These are phyloP conservation scores for Pseudocercospora ulei DNA, from an alignment of 2,329 filamentous ascomycete species.

Conservation along the genomic window DNA sequence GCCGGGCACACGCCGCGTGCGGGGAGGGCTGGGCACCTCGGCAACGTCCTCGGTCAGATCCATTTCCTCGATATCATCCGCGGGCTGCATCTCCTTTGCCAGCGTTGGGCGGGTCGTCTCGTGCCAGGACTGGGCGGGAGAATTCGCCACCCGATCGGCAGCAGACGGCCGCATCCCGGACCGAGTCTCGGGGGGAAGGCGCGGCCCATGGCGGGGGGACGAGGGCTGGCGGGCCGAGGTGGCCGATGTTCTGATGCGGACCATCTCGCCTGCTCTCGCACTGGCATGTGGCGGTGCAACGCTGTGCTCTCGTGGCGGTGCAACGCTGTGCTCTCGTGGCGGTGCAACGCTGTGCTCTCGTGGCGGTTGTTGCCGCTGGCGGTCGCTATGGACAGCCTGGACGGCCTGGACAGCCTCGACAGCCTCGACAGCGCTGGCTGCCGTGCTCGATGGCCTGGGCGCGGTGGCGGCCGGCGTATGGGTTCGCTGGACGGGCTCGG, in stretches of 20 bases:
- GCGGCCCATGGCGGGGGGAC: slow-evolving; percentile 20
- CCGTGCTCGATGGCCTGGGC: neutral
- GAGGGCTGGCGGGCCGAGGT: slow-evolving; percentile 36
- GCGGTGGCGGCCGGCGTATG: slow-evolving; percentile 1
- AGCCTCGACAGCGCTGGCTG: neutral
- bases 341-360: neutral
- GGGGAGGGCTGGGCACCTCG: slow-evolving; percentile 19
- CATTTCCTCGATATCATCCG: slow-evolving; percentile 29
- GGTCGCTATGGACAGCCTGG: neutral
- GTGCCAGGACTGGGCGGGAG: slow-evolving; percentile 7
- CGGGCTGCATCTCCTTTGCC: slow-evolving; percentile 5
- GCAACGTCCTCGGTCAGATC: slow-evolving; percentile 32
- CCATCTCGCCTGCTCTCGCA: slow-evolving; percentile 34
- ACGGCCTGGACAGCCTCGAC: no score
- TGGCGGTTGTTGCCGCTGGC: neutral
- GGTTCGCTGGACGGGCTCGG: slow-evolving; percentile 8
- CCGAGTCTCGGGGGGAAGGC: slow-evolving; percentile 12
- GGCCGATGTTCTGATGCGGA: slow-evolving; percentile 38
- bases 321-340: neutral
- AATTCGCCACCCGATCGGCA: neutral
- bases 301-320: neutral
- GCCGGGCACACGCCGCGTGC: slow-evolving; percentile 10
- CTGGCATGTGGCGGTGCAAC: slow-evolving; percentile 4
- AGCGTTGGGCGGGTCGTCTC: slow-evolving; percentile 12
- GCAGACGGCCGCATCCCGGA: slow-evolving; percentile 8